Conservation (phyloP, 2,329 filamentous ascomycete species). For the Phoma sp. region DNA sequence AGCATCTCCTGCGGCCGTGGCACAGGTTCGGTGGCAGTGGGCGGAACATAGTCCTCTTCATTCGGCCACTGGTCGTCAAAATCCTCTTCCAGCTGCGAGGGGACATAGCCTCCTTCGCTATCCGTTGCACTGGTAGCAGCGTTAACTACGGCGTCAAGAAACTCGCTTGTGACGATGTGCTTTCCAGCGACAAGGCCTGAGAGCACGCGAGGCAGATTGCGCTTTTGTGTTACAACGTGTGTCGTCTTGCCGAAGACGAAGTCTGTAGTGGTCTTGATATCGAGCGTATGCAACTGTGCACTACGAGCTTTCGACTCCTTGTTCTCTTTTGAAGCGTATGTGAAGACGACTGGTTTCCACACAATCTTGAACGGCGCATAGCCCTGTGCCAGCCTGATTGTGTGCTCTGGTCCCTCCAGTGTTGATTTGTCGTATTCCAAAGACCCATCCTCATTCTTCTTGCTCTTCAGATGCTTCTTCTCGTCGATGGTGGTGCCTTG, state of each 20-base stretch:
- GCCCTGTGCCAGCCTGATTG: slow-evolving; percentile 75
- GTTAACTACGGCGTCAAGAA: slow-evolving; percentile 73
- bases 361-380: slow-evolving; percentile 70
- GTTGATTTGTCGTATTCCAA: slow-evolving; percentile 34
- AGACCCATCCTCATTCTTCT: slow-evolving; percentile 52
- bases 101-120: slow-evolving; percentile 54
- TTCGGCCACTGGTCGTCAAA: slow-evolving; percentile 82
- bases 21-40: slow-evolving; percentile 76
- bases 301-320: slow-evolving; percentile 58
- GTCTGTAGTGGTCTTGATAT: slow-evolving; percentile 81
- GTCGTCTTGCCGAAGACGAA: slow-evolving; percentile 77
- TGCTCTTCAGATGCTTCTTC: slow-evolving; percentile 67
- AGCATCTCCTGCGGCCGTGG: slow-evolving; percentile 73
- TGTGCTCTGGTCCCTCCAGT: slow-evolving; percentile 56
- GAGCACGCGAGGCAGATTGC: slow-evolving; percentile 86
- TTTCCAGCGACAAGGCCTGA: slow-evolving; percentile 84
- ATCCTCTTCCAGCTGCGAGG: slow-evolving; percentile 74
- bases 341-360: slow-evolving; percentile 83
- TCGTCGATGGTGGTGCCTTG: slow-evolving; percentile 82
- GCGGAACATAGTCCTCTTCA: slow-evolving; percentile 73
- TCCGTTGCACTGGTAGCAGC: slow-evolving; percentile 57
- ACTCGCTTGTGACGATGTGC: slow-evolving; percentile 76
- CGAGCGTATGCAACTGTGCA: slow-evolving; percentile 76
- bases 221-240: slow-evolving; percentile 85
- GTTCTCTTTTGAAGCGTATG: slow-evolving; percentile 76